These are phyloP conservation scores for Russula brevipes DNA, from an alignment of 768 basidiomycete species.

Conservation along the genomic window DNA sequence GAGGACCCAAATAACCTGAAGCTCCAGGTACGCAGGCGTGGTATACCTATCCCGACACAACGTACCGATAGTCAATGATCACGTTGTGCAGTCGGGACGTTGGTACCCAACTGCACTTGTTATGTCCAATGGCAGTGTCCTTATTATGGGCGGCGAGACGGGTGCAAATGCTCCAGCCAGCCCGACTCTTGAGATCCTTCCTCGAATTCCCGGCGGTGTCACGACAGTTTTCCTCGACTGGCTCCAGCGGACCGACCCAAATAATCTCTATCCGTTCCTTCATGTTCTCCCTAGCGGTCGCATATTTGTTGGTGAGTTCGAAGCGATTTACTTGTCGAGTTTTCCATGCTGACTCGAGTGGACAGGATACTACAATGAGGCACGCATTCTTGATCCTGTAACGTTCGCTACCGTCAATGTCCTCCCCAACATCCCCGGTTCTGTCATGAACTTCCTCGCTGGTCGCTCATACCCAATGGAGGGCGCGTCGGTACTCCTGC, in stretches of 20 bases:
- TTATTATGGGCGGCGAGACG: conserved; percentile 70
- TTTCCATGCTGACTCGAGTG: not conserved
- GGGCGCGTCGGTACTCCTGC: conserved; percentile 64
- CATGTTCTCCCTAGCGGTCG: conserved; percentile 62
- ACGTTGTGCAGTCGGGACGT: conserved; percentile 43
- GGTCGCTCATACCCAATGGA: conserved; percentile 77
- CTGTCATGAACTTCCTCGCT: conserved; percentile 65
- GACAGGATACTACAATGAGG: conserved; percentile 75
- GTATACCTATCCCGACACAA: not conserved
- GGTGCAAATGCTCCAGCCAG: conserved; percentile 65
- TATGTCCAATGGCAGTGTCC: conserved; percentile 66
- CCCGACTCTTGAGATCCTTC: conserved; percentile 68
- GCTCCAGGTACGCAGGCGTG: conserved; percentile 47
- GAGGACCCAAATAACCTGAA: conserved; percentile 54
- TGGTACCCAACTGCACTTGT: conserved; percentile 72
- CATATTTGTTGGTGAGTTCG: conserved; percentile 61
- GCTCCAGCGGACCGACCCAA: conserved; percentile 66
- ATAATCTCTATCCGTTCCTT: conserved; percentile 77
- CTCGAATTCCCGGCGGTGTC: conserved; percentile 57
- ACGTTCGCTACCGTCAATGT: conserved; percentile 56
- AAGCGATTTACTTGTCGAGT: not conserved
- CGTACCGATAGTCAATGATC: not conserved
- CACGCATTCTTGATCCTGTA: conserved; percentile 62
- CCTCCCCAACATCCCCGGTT: conserved; percentile 70
- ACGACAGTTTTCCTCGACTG: conserved; percentile 60